Base-by-base conservation (phyloP, 768 basidiomycete genomes). In the Lyophyllum atratum region DNA sequence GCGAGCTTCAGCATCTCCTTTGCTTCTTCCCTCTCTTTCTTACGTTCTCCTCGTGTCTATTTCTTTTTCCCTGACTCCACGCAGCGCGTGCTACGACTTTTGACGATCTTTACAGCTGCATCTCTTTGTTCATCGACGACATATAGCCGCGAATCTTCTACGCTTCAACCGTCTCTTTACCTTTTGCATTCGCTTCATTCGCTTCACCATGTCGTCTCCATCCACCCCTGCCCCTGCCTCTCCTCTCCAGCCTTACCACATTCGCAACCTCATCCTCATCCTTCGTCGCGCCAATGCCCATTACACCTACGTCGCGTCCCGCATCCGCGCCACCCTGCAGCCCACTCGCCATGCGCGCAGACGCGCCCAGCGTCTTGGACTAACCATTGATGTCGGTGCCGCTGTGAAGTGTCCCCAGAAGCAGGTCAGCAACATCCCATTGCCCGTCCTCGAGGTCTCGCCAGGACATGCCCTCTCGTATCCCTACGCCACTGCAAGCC, bases 281-380 rank as follows among this genome's bases (percentile, higher is more conserved):
- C 72, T 84, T 37, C 76, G 73, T 17, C 57, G 64, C 25, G 72
- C 84, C 44, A 85, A 84, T 66, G 64, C 60, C 3, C 76, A 72
- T 46, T 78, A 80, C 66, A 40, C 61, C 29, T 61, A 58, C 19
- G 66, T 81, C 52, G 81, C 82, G 2, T 64, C 66, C 29, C 63
- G 66, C 37, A 65, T 73, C 24, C 81, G 83, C 48, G 61, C 60
- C 22, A 56, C 69, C 3, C 66, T 70, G 5, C 67, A 47, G 9
- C 76, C 72, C 15, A 80, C 80, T 0, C 60, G 74, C 58, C 81
- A 80, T 62, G 85, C 85, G 10, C 79, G 76, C 53, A 73, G 66
- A n/a, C 79, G 71, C 24, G 85, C 85, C 4, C 61, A 57, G 12
- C 56, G 57, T 14, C 74, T 80, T n/a, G 73, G 77, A 26, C 80